phyloP scores from a whole-genome alignment of 2,329 filamentous ascomycete species.

The Pyrenophora graminea region DNA sequence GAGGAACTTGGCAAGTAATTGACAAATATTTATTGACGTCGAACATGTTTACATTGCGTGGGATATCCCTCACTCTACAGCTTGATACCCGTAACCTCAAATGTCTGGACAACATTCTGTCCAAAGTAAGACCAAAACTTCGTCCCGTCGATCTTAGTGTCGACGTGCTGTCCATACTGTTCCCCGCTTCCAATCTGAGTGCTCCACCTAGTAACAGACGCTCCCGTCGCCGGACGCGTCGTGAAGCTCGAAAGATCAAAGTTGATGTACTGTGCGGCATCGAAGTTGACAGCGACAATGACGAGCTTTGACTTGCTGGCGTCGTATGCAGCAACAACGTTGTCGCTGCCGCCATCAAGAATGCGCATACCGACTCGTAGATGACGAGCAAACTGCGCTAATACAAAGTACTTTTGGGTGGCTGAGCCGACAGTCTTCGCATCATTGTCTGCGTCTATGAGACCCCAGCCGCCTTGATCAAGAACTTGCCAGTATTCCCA shows the following conservation, averaged over 20 bases:
- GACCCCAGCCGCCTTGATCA: slow-evolving; percentile 9
- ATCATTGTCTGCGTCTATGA: slow-evolving; percentile 11
- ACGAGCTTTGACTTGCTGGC: slow-evolving; percentile 6
- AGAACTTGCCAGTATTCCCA: slow-evolving; percentile 14
- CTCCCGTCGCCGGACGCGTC: not conserved
- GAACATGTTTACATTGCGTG: too few species aligned
- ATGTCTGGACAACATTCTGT: slow-evolving; percentile 13
- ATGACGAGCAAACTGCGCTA: slow-evolving; percentile 12
- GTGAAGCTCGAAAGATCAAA: slow-evolving; percentile 13
- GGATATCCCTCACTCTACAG: not conserved
- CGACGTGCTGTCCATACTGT: slow-evolving; percentile 6
- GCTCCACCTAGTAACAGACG: slow-evolving; percentile 8
- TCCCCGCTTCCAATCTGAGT: slow-evolving; percentile 11
- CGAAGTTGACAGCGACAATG: slow-evolving; percentile 12
- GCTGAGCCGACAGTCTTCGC: slow-evolving; percentile 7
- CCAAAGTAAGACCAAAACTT: slow-evolving; percentile 12
- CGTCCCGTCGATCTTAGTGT: slow-evolving; percentile 6
- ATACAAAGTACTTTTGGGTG: slow-evolving; percentile 11
- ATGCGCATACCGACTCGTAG: slow-evolving; percentile 11
- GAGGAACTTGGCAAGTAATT: too few species aligned
- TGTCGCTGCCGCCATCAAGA: slow-evolving; percentile 9
- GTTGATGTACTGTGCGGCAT: slow-evolving; percentile 7
- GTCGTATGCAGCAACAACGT: slow-evolving; percentile 12
- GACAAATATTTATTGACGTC: too few species aligned
- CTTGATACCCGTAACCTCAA: slow-evolving; percentile 8